These are phyloP conservation scores for Stagonosporopsis rhizophila DNA, from an alignment of 2,329 filamentous ascomycete species.

Conservation along the genomic window DNA sequence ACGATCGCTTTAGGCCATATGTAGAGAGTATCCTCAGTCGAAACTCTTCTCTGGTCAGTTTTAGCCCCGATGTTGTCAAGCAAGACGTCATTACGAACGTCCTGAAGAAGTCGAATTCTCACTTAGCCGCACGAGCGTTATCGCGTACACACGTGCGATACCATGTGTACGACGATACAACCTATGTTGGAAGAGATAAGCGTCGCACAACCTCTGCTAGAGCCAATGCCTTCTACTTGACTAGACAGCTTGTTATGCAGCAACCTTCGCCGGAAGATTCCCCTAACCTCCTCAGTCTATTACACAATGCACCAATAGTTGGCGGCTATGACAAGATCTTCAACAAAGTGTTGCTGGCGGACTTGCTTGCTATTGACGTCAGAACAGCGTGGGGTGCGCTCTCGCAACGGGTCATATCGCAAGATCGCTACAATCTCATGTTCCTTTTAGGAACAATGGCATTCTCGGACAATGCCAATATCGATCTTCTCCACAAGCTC, in stretches of 20 bases:
- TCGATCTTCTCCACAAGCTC: constrained; percentile 53
- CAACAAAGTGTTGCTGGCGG: constrained; percentile 46
- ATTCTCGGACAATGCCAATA: constrained; percentile 50
- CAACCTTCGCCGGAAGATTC: constrained; percentile 13
- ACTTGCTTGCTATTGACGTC: constrained; percentile 51
- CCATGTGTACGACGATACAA: background rate
- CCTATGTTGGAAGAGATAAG: constrained; percentile 28
- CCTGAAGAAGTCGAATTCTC: background rate
- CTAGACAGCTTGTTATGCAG: constrained; percentile 23
- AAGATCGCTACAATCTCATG: constrained; percentile 51
- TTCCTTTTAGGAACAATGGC: constrained; percentile 57
- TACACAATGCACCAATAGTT: constrained; percentile 48
- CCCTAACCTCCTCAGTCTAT: constrained; percentile 15
- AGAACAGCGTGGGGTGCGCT: constrained; percentile 55
- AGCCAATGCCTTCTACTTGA: constrained; percentile 21
- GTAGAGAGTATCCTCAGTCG: constrained; percentile 3
- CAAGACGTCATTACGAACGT: background rate
- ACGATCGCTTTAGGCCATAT: constrained; percentile 36
- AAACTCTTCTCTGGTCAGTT: background rate
- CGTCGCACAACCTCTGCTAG: background rate
- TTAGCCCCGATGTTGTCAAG: background rate
- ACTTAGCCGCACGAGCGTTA: constrained; percentile 4
- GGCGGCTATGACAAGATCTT: constrained; percentile 50
- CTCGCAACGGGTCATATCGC: constrained; percentile 45
- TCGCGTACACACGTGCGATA: background rate